Base-by-base conservation (phyloP, 2,329 filamentous ascomycete genomes). In the Fusarium sp. region DNA sequence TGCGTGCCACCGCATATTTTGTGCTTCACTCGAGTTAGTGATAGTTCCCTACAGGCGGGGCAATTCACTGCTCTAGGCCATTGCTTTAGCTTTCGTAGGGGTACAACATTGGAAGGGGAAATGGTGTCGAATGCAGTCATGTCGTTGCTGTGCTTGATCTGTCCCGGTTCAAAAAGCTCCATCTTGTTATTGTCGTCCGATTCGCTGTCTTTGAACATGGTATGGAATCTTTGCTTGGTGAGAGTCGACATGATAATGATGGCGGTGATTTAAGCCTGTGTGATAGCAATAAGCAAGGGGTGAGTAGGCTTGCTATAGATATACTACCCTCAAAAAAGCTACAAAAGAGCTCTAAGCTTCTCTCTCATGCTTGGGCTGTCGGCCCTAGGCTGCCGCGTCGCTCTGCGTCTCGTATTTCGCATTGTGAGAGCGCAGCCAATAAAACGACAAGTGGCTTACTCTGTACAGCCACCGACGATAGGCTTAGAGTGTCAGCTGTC, bases 1-100 rank as follows among this genome's bases (percentile, higher is more conserved):
- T 70, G 68, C 5, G 68, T 70, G 0, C 65, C 68, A 4, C 48
- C 53, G 36, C 58, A 68, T 8, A 69, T n/a, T 26, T 70, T 70
- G 34, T 56, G 48, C 4, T 69, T 55, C 29, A 70, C 44, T 1
- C 68, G 52, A 0, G 68, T 70, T 8, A 70, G 47, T 6, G 68
- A 69, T 2, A 65, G 19, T 4, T 67, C 65, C 19, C 52, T 58
- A 28, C 68, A 70, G 2, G 68, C 65, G 4, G 68, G 68, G 12
- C 68, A 70, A 1, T 52, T 10, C 2, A 70, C 43, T 3, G 61
- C 63, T 12, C 68, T 40, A 2, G 68, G 68, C 68, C 68, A 70
- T 25, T 69, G 50, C 3, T 58, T 61, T 6, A 70, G 31, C 9
- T 70, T 58, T 26, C 56, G 53, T 0, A 70, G 43, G n/a, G 68